Evolutionary conservation across 2,329 filamentous ascomycete genomes (phyloP), one percentile per base, ranked within the genome.

Genomic region (Sclerotinia glacialis): DNA sequence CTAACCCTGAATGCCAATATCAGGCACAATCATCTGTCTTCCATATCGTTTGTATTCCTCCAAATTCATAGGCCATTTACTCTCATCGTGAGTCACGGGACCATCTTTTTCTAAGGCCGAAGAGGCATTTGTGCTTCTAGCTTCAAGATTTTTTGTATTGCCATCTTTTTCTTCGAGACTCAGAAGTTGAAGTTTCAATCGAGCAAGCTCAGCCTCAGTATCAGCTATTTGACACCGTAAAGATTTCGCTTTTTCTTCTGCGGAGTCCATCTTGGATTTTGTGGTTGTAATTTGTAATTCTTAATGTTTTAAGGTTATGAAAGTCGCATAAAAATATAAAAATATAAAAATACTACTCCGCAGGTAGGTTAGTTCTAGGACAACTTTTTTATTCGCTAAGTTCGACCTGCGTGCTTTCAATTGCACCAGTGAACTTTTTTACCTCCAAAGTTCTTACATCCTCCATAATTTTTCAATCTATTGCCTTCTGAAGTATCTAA

Each of bases 21-120:
- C 86, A 0, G 92, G 90, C 68, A 97, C 86, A 70, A 98, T 93
- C 80, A 98, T 88, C 79, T 97, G 94, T 49, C 94, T 84, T 9
- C 92, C 93, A 79, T 98, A 98, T 69, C 93, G 85, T 70, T 86
- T 86, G 77, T 97, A 97, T 73, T 97, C 93, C 6, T 89, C 85
- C 21, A 82, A 79, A 5, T 79, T 78, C 2, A 97, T 81, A 0
- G 91, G 91, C 89, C 91, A 94, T 70, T 80, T 85, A 16, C 46
- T 37, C 31, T 61, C 31, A 79, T 44, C 58, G 46, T 67, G 53
- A 47, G 68, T 72, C 69, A 71, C 69, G 68, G 26, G 65, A 67
- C 49, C 53, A 7, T 31, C 58, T 42, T 61, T 44, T 44, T 62
- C 47, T 16, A 49, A 34, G 18, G 44, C 18, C n/a, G n/a, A 21